Conservation (phyloP, 305 asterid genomes). For the Salvia sclarea region DNA sequence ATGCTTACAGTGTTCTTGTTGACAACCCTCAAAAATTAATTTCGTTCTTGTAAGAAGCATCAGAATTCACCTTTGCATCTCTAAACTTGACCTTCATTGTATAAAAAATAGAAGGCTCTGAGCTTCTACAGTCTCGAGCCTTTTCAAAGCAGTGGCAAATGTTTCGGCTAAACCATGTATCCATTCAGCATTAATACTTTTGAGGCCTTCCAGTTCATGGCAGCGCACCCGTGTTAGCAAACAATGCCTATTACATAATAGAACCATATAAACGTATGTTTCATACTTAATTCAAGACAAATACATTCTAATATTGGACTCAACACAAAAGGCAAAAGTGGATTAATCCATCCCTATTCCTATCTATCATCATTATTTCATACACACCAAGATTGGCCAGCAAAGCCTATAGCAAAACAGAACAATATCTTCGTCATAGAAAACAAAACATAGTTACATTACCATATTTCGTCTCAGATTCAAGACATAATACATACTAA, state of each 20-base stretch:
- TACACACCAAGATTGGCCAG: too few species aligned
- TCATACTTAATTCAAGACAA: slow-evolving; percentile 2
- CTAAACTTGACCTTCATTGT: slow-evolving; percentile 78
- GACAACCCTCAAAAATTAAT: slow-evolving; percentile 76
- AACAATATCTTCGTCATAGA: background rate
- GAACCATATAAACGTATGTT: background rate
- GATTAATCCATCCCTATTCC: too few species aligned
- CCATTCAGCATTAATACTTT: slow-evolving; percentile 81
- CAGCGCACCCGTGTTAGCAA: slow-evolving; percentile 99
- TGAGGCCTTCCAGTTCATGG: slow-evolving; percentile 82
- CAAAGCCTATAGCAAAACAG: too few species aligned
- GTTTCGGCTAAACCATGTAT: slow-evolving; percentile 94
- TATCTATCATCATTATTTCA: too few species aligned
- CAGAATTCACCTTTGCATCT: slow-evolving; percentile 76
- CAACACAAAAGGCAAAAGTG: too few species aligned
- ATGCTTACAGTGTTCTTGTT: slow-evolving; percentile 71
- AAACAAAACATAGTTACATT: background rate
- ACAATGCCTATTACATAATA: slow-evolving; percentile 72
- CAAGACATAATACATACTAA: background rate
- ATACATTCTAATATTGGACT: background rate
- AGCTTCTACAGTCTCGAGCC: slow-evolving; percentile 88
- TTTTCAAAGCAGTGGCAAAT: slow-evolving; percentile 75
- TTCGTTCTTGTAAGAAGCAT: slow-evolving; percentile 64
- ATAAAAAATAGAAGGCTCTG: slow-evolving; percentile 86
- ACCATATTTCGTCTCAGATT: background rate